A percentile compares a stretch with the other conserved stretches of the same genome.
phyloP scores from a whole-genome alignment of 805 yeast genomes.

The Wickerhamomyces subpelliculosus region DNA sequence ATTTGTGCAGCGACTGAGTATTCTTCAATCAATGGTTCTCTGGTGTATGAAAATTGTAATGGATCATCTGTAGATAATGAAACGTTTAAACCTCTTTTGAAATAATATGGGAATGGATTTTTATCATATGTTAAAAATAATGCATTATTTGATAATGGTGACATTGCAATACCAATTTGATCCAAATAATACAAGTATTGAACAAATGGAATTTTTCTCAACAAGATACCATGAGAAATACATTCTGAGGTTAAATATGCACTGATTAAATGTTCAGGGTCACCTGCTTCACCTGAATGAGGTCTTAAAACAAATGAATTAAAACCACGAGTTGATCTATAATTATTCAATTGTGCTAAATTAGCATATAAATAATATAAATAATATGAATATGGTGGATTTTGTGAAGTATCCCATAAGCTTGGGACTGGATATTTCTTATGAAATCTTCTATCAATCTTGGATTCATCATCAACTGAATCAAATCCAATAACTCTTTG shows the following conservation, averaged over 20 bases:
- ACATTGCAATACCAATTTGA: constrained; percentile 97
- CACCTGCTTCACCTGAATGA: constrained; percentile 99
- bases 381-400: constrained; percentile 98
- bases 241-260: constrained; percentile 88
- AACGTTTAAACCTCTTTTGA: constrained; percentile 89
- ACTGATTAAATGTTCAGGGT: constrained; percentile 90
- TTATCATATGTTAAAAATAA: constrained; percentile 92
- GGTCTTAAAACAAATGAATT: constrained; percentile 94
- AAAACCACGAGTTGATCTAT: constrained; percentile 68
- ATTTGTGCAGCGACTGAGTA: constrained; percentile 98
- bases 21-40: constrained; percentile 96
- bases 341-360: constrained; percentile 76
- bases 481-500: constrained; percentile 97
- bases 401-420: constrained; percentile 67
- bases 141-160: constrained; percentile 95
- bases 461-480: constrained; percentile 97
- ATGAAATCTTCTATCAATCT: constrained; percentile 76
- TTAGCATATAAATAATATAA: constrained; percentile 85
- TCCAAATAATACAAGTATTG: constrained; percentile 91
- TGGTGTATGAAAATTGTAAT: constrained; percentile 90
- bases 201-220: constrained; percentile 90
- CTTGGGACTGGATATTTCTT: constrained; percentile 82
- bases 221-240: constrained; percentile 89
- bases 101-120: constrained; percentile 88
- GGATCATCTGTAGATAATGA: constrained; percentile 97